phyloP scores from a whole-genome alignment of 257 asterid species.

The Primulina eburnea region DNA sequence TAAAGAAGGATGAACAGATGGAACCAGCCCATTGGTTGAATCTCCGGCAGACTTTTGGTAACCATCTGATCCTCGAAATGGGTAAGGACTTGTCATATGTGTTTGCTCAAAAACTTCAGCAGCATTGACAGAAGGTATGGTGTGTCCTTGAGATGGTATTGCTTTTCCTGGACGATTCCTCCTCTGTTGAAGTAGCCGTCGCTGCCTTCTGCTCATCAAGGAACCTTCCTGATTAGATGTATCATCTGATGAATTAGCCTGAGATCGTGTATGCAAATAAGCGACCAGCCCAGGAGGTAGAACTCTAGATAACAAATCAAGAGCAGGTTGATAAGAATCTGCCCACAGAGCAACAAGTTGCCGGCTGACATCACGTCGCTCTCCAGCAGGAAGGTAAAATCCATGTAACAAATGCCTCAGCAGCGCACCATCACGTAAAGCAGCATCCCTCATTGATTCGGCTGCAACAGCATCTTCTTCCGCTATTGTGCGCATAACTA shows the following conservation, averaged over 20 bases:
- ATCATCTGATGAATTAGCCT: constrained; percentile 60
- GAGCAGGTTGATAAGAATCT: constrained; percentile 98
- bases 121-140: constrained; percentile 43
- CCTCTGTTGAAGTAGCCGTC: constrained; percentile 84
- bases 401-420: constrained; percentile 95
- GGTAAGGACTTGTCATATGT: constrained; percentile 38
- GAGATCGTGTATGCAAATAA: constrained; percentile 76
- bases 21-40: constrained; percentile 40
- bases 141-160: constrained; percentile 56
- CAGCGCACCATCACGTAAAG: constrained; percentile 97
- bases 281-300: constrained; percentile 99
- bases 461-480: constrained; percentile 99
- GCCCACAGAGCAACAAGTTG: constrained; percentile 99
- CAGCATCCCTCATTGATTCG: constrained; percentile 99
- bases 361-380: constrained; percentile 92
- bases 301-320: constrained; percentile 88
- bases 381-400: constrained; percentile 91
- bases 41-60: constrained; percentile 45
- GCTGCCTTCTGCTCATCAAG: constrained; percentile 81
- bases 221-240: constrained; percentile 63
- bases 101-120: constrained; percentile 53
- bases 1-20: constrained; percentile 38
- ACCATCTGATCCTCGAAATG: constrained; percentile 46
- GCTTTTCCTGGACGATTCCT: constrained; percentile 69
- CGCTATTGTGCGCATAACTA: constrained; percentile 96